These are phyloP conservation scores for Torulaspora pretoriensis DNA, from an alignment of 1,139 yeast species.

Conservation along the genomic window DNA sequence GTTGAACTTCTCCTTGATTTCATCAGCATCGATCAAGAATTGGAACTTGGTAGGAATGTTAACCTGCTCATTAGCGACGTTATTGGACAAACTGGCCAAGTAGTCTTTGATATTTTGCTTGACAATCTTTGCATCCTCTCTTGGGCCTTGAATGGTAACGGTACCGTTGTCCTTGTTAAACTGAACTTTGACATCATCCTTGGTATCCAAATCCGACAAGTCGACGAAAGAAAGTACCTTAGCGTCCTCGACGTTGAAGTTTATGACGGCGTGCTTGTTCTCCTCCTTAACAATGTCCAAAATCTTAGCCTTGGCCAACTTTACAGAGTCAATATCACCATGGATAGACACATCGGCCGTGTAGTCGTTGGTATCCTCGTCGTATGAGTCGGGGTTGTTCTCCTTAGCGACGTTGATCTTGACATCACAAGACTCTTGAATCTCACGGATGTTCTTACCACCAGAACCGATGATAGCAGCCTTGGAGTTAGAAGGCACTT, in stretches of 20 bases:
- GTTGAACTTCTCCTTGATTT: conserved; percentile 49
- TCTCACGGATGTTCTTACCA: conserved; percentile 79
- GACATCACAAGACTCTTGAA: conserved; percentile 61
- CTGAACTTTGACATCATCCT: conserved; percentile 27
- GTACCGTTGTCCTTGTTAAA: conserved; percentile 23
- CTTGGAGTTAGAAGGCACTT: conserved; percentile 75
- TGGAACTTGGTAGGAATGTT: conserved; percentile 51
- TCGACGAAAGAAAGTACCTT: conserved; percentile 52
- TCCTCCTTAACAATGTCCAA: conserved; percentile 71
- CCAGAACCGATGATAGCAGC: conserved; percentile 84
- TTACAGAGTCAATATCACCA: conserved; percentile 85
- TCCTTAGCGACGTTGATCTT: conserved; percentile 67
- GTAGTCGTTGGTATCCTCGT: conserved; percentile 48
- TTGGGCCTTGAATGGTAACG: conserved; percentile 36
- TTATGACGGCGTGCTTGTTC: conserved; percentile 54
- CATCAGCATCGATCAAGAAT: conserved; percentile 44
- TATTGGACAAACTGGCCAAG: conserved; percentile 46
- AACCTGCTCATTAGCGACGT: conserved; percentile 42
- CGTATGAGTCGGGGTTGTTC: conserved; percentile 36
- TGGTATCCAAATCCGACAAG: conserved; percentile 23
- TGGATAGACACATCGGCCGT: conserved; percentile 60
- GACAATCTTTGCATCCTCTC: conserved; percentile 32
- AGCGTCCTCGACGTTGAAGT: conserved; percentile 44
- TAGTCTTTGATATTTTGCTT: conserved; percentile 42
- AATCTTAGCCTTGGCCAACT: conserved; percentile 67